A percentile compares a stretch with the other conserved stretches of the same genome.
These are phyloP conservation scores for Trichoderma hamatum DNA, from an alignment of 2,329 filamentous ascomycete genomes.

Conservation along the genomic window DNA sequence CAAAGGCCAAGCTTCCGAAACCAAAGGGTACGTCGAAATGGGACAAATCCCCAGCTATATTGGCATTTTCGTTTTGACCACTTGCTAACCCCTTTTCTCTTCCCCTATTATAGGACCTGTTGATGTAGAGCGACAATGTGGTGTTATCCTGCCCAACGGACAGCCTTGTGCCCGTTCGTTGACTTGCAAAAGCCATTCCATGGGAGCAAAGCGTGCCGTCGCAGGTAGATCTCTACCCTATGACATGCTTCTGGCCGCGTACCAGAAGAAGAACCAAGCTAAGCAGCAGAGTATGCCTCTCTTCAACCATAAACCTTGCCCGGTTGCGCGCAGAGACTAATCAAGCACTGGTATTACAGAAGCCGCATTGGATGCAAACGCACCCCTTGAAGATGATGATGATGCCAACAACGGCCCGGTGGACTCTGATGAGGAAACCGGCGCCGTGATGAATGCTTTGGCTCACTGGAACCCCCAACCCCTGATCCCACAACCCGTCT, in stretches of 20 bases:
- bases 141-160: slow-evolving; percentile 82
- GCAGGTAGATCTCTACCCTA: slow-evolving; percentile 86
- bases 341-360: slow-evolving; percentile 54
- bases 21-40: slow-evolving; percentile 65
- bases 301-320: neutral
- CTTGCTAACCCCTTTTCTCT: neutral
- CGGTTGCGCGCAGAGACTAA: neutral
- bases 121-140: slow-evolving; percentile 91
- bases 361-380: slow-evolving; percentile 91
- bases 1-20: slow-evolving; percentile 80
- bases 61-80: neutral
- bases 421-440: slow-evolving; percentile 93
- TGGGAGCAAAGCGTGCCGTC: slow-evolving; percentile 90
- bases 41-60: too few relatives aligned
- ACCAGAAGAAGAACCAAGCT: slow-evolving; percentile 98
- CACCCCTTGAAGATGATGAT: slow-evolving; percentile 83
- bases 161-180: slow-evolving; percentile 84
- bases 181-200: slow-evolving; percentile 93
- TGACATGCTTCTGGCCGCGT: slow-evolving; percentile 84
- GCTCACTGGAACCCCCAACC: slow-evolving; percentile 77
- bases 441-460: slow-evolving; percentile 81
- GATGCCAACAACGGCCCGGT: slow-evolving; percentile 79
- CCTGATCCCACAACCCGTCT: slow-evolving; percentile 66
- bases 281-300: slow-evolving; percentile 83
- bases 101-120: slow-evolving; percentile 64